A percentile compares a stretch with the other conserved stretches of the same genome.
Evolutionary conservation across 495 filamentous ascomycete genomes (phyloP).

Genomic region (Xylaria telfairii): DNA sequence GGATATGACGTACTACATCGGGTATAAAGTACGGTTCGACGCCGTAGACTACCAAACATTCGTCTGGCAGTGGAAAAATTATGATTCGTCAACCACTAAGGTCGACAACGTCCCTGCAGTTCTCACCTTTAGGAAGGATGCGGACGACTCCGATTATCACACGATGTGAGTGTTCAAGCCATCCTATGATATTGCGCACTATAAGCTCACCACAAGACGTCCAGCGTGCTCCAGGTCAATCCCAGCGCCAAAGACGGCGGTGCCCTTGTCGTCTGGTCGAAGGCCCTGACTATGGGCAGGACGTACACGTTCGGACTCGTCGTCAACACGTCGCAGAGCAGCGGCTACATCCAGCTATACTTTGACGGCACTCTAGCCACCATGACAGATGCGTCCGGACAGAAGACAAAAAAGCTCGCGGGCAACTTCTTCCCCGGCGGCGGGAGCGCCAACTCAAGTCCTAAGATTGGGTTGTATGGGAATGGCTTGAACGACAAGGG

Average conservation of each 20-base stretch:
- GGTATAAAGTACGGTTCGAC: conserved; percentile 22
- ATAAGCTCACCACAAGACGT: neutral
- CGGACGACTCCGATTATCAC: conserved; percentile 20
- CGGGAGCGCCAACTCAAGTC: conserved; percentile 13
- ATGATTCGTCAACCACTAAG: neutral
- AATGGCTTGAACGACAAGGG: conserved; percentile 16
- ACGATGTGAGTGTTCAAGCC: conserved; percentile 18
- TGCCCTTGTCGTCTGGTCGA: conserved; percentile 17
- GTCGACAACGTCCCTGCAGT: conserved; percentile 20
- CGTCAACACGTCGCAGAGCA: conserved; percentile 23
- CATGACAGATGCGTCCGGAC: conserved; percentile 13
- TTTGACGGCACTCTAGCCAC: conserved; percentile 19
- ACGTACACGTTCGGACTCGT: conserved; percentile 22
- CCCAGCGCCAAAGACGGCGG: conserved; percentile 8
- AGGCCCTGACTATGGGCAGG: conserved; percentile 17
- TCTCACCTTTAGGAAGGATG: conserved; percentile 20
- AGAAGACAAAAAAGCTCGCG: conserved; percentile 13
- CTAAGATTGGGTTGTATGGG: conserved; percentile 22
- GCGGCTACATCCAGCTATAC: conserved; percentile 22
- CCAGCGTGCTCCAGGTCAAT: conserved; percentile 5
- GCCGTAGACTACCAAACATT: conserved; percentile 25
- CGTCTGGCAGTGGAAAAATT: conserved; percentile 26
- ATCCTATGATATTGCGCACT: neutral
- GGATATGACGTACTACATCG: conserved; percentile 23
- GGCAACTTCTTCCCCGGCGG: conserved; percentile 21